A percentile compares a stretch with the other conserved stretches of the same genome.
Conservation (phyloP, 2,329 filamentous ascomycete genomes). For the Beauveria asiatica region DNA sequence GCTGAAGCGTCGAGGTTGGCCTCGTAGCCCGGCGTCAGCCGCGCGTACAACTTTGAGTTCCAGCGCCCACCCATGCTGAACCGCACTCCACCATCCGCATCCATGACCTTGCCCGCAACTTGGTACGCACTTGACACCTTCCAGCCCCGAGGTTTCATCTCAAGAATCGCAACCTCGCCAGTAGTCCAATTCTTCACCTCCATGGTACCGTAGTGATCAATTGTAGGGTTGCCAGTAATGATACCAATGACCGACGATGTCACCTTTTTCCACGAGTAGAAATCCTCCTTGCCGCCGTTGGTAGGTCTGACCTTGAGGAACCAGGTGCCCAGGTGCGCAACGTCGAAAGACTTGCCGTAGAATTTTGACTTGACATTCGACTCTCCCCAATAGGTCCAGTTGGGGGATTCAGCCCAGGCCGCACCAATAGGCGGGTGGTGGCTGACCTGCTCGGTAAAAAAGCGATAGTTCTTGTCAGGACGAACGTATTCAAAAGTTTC, state of each 20-base stretch:
- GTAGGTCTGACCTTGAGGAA: constrained; percentile 78
- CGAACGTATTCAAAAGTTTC: constrained; percentile 96
- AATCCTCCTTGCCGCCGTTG: constrained; percentile 66
- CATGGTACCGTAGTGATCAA: constrained; percentile 98
- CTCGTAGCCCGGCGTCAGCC: constrained; percentile 85
- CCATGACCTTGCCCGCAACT: constrained; percentile 77
- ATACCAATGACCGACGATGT: constrained; percentile 97
- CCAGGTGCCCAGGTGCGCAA: constrained; percentile 95
- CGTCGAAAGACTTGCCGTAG: constrained; percentile 94
- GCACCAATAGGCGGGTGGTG: constrained; percentile 94
- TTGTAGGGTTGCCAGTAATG: constrained; percentile 88
- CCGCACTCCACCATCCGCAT: constrained; percentile 67
- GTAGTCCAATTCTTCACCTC: constrained; percentile 97
- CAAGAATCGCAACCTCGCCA: constrained; percentile 77
- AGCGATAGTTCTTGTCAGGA: constrained; percentile 94
- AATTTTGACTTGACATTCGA: constrained; percentile 94
- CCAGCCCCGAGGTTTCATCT: constrained; percentile 95
- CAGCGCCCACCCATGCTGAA: constrained; percentile 90
- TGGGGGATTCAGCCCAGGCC: constrained; percentile 82
- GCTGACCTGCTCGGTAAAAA: constrained; percentile 97
- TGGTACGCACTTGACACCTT: constrained; percentile 88
- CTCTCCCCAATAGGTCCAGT: constrained; percentile 97
- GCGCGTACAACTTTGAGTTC: constrained; percentile 96
- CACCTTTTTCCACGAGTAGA: constrained; percentile 99
- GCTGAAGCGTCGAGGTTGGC: constrained; percentile 55